Evolutionary conservation across 1,139 yeast genomes (phyloP).

Genomic region (Debaryomyces coudertii): DNA sequence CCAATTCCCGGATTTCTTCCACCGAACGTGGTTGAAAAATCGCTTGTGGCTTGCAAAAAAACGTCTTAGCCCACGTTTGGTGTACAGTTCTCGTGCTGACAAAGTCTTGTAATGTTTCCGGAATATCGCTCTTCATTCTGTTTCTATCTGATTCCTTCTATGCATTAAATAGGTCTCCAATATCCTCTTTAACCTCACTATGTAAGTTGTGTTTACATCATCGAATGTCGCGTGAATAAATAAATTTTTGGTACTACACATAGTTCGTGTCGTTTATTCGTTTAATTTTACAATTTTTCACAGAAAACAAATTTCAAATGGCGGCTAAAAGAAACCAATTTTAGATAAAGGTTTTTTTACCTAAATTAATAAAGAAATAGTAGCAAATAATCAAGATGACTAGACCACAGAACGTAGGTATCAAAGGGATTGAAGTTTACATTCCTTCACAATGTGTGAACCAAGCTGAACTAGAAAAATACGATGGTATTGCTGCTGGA

Average conservation of each 20-base stretch:
- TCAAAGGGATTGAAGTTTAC: conserved; percentile 92
- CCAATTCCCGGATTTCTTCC: conserved; percentile 66
- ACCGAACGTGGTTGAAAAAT: conserved; percentile 73
- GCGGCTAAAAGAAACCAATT: conserved; percentile 6
- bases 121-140: conserved; percentile 22
- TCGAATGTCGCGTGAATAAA: neutral
- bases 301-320: neutral
- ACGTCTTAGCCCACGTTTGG: conserved; percentile 92
- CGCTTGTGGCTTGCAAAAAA: conserved; percentile 71
- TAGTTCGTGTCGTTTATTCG: conserved; percentile 4
- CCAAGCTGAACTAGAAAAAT: conserved; percentile 85
- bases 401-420: conserved; percentile 72
- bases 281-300: conserved; percentile 8
- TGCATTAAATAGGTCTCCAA: neutral
- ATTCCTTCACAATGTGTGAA: conserved; percentile 82
- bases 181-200: neutral
- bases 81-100: conserved; percentile 48
- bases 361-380: neutral
- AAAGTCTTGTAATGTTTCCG: conserved; percentile 36
- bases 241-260: neutral
- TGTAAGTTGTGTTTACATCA: neutral
- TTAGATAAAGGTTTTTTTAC: neutral
- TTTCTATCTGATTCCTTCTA: neutral
- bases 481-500: conserved; percentile 87
- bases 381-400: conserved; percentile 13